phyloP scores from a whole-genome alignment of 2,329 filamentous ascomycete species.

The Fonsecaea pugnacius region DNA sequence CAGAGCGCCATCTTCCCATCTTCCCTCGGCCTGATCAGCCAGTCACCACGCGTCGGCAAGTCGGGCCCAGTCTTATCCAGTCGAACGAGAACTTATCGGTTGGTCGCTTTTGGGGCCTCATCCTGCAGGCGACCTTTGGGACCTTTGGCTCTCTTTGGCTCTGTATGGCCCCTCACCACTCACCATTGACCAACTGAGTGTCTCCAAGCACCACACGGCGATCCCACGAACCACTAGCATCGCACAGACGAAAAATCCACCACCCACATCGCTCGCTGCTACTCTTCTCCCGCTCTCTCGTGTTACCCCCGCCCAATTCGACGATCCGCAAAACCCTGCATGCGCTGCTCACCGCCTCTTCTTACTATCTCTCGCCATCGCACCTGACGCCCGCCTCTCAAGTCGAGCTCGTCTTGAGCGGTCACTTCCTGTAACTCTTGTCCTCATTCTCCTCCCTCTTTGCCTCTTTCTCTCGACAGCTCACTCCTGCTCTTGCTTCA shows the following conservation, averaged over 20 bases:
- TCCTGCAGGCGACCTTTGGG: slow-evolving; percentile 23
- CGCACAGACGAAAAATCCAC: slow-evolving; percentile 10
- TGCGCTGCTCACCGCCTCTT: slow-evolving; percentile 36
- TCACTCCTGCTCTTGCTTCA: slow-evolving; percentile 33
- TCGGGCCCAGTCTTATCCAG: slow-evolving; percentile 6
- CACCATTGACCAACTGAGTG: slow-evolving; percentile 5
- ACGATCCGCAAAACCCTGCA: slow-evolving; percentile 28
- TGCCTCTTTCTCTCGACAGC: slow-evolving; percentile 28
- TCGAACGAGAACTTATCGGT: not conserved
- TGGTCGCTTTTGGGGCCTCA: slow-evolving; percentile 4
- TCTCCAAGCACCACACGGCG: not conserved
- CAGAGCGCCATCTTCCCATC: not conserved
- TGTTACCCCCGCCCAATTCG: slow-evolving; percentile 28
- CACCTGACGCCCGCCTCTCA: slow-evolving; percentile 30
- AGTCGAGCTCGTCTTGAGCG: slow-evolving; percentile 31
- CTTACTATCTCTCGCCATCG: slow-evolving; percentile 24
- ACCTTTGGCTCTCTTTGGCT: slow-evolving; percentile 14
- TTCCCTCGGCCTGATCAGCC: slow-evolving; percentile 7
- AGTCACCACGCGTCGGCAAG: slow-evolving; percentile 13
- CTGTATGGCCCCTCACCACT: slow-evolving; percentile 3
- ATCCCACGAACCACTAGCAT: slow-evolving; percentile 14
- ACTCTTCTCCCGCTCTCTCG: slow-evolving; percentile 23
- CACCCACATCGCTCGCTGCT: slow-evolving; percentile 14
- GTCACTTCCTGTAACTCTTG: slow-evolving; percentile 34
- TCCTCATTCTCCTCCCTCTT: slow-evolving; percentile 26